Conservation (phyloP, 208 protist genomes). For the Angomonas deanei region DNA sequence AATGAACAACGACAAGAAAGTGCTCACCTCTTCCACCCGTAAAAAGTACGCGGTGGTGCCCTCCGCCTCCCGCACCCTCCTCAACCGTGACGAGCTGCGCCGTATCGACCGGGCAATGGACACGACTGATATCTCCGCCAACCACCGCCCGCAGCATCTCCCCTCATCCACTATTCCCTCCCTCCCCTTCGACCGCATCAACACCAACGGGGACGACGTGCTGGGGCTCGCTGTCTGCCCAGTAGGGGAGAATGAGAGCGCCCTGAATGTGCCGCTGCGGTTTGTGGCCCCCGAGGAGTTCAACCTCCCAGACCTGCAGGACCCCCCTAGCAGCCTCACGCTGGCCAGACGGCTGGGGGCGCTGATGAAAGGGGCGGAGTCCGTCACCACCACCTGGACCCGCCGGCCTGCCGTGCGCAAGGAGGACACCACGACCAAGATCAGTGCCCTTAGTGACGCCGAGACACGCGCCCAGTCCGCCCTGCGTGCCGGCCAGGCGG, state of each 20-base stretch:
- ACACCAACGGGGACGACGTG: conserved; percentile 38
- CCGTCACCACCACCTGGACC: conserved; percentile 46
- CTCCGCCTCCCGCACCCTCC: conserved; percentile 34
- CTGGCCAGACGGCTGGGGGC: conserved; percentile 57
- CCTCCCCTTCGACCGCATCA: conserved; percentile 52
- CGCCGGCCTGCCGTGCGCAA: conserved; percentile 8
- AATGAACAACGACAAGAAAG: conserved; percentile 12
- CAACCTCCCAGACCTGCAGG: conserved; percentile 52
- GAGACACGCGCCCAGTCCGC: conserved; percentile 57
- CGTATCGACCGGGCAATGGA: conserved; percentile 49
- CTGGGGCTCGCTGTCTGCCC: conserved; percentile 39
- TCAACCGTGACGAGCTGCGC: conserved; percentile 45
- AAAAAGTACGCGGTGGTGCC: conserved; percentile 53
- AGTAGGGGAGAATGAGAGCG: conserved; percentile 45
- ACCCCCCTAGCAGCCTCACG: conserved; percentile 51
- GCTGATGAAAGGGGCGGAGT: conserved; percentile 63
- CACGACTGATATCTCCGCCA: conserved; percentile 27
- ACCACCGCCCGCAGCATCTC: conserved; percentile 13
- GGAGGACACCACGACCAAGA: conserved; percentile 23
- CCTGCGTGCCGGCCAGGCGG: conserved; percentile 40
- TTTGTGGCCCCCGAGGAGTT: conserved; percentile 71
- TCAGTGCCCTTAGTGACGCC: conserved; percentile 50
- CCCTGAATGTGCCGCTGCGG: conserved; percentile 76
- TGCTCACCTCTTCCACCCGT: conserved; percentile 38
- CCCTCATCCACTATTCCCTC: conserved; percentile 46